These are phyloP conservation scores for Rheum nobile DNA, from an alignment of 148 eudicot genomes.

Conservation along the genomic window DNA sequence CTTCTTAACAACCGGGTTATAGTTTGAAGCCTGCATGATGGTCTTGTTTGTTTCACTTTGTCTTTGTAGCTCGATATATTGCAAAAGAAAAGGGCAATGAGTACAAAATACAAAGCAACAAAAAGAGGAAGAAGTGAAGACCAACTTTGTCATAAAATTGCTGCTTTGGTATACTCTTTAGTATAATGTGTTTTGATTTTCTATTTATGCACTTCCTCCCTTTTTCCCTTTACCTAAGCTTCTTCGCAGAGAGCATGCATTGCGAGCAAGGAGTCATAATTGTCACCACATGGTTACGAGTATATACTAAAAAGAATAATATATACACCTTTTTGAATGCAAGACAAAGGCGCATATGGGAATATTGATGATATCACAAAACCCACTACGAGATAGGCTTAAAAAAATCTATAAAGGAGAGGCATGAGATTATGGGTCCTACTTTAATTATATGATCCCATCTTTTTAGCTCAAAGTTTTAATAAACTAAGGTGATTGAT, in stretches of 20 bases:
- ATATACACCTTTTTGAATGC: conserved; percentile 6
- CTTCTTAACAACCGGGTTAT: no score
- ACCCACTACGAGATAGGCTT: neutral
- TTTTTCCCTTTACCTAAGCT: neutral
- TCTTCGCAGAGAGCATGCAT: neutral
- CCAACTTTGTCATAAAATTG: conserved; percentile 8
- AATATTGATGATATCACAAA: conserved; percentile 8
- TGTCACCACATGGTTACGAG: conserved; percentile 8
- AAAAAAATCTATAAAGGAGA: neutral
- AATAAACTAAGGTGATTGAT: neutral
- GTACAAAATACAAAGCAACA: neutral
- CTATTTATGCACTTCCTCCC: neutral
- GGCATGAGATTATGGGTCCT: conserved; percentile 9
- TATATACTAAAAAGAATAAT: conserved; percentile 8
- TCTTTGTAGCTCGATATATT: neutral
- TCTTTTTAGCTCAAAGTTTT: neutral
- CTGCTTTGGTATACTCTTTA: neutral
- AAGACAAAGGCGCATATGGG: conserved; percentile 6
- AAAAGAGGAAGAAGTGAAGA: conserved; percentile 1
- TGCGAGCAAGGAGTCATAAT: conserved; percentile 5
- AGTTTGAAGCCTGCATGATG: neutral
- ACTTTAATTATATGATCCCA: conserved; percentile 6
- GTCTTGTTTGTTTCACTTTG: neutral
- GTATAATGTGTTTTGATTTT: neutral
- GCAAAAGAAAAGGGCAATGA: conserved; percentile 3